Percentiles rank a stretch among this genome's conserved stretches.
phyloP scores from a whole-genome alignment of 2,329 filamentous ascomycete genomes.

The Seiridium cupressi region DNA sequence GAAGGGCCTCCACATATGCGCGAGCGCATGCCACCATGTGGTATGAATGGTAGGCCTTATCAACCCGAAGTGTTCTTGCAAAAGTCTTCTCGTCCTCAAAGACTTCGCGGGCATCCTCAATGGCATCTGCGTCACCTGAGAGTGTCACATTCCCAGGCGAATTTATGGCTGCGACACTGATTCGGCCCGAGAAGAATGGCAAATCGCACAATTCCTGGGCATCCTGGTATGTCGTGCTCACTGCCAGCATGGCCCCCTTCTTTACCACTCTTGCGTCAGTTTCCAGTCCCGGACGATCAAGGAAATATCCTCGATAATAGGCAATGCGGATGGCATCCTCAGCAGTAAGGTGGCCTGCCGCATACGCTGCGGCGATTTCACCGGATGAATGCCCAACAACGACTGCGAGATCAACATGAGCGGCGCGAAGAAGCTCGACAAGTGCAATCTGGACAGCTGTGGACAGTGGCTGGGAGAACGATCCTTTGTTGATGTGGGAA shows the following conservation, averaged over 20 bases:
- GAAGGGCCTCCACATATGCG: no score
- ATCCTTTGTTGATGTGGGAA: slow-evolving; percentile 11
- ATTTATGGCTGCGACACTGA: slow-evolving; percentile 17
- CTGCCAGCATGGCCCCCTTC: slow-evolving; percentile 38
- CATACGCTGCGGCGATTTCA: slow-evolving; percentile 39
- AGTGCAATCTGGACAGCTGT: slow-evolving; percentile 33
- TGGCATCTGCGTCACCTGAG: slow-evolving; percentile 16
- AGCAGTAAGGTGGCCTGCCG: slow-evolving; percentile 24
- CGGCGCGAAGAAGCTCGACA: slow-evolving; percentile 31
- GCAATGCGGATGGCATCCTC: slow-evolving; percentile 30
- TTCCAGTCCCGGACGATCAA: no score
- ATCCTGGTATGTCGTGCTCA: background rate
- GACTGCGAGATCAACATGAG: slow-evolving; percentile 24
- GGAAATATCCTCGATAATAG: slow-evolving; percentile 32
- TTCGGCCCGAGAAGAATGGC: no score
- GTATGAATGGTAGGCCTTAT: slow-evolving; percentile 25
- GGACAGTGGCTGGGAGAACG: slow-evolving; percentile 26
- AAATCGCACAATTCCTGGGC: background rate
- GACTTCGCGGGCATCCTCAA: slow-evolving; percentile 10
- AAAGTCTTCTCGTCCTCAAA: slow-evolving; percentile 14
- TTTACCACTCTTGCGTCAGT: background rate
- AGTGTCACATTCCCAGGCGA: slow-evolving; percentile 20
- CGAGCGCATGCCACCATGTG: no score
- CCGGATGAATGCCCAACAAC: slow-evolving; percentile 38
- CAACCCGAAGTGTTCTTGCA: slow-evolving; percentile 16